phyloP scores from a whole-genome alignment of 2,329 filamentous ascomycete species.

The Pseudogymnoascus sp. region DNA sequence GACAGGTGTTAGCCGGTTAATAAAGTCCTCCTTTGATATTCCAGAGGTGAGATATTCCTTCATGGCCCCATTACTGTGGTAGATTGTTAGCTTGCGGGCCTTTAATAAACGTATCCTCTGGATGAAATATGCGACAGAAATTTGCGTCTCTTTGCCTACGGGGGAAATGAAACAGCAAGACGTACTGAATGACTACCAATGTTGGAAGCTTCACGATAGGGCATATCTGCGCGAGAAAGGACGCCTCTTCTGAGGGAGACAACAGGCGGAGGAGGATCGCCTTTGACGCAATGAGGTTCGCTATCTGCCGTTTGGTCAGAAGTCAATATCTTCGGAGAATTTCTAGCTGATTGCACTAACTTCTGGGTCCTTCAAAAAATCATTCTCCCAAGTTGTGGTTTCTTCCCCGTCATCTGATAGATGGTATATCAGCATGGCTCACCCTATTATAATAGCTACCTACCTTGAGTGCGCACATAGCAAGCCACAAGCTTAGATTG shows the following conservation, averaged over 20 bases:
- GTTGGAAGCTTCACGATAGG: conserved; percentile 73
- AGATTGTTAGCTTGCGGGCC: conserved; percentile 4
- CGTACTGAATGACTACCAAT: conserved; percentile 68
- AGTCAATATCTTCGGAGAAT: not conserved
- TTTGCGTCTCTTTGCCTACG: not conserved
- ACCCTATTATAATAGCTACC: not conserved
- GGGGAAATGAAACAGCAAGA: conserved; percentile 1
- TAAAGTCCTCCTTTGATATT: conserved; percentile 58
- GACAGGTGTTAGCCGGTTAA: conserved; percentile 44
- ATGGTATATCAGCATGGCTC: conserved; percentile 15
- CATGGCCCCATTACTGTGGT: conserved; percentile 61
- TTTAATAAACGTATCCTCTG: not conserved
- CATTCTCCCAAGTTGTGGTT: conserved; percentile 65
- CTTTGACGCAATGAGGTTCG: conserved; percentile 48
- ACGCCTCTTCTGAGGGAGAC: conserved; percentile 71
- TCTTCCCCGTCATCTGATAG: conserved; percentile 60
- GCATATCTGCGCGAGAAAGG: conserved; percentile 74
- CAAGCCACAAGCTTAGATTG: conserved; percentile 74
- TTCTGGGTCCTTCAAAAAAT: conserved; percentile 53
- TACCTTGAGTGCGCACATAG: conserved; percentile 65
- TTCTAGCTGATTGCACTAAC: conserved; percentile 33
- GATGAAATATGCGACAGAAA: not conserved
- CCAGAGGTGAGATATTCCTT: conserved; percentile 68
- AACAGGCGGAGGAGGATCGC: conserved; percentile 64
- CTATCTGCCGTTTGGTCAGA: conserved; percentile 38